These are phyloP conservation scores for Wickerhamiella domercqiae DNA, from an alignment of 805 yeast genomes.

Conservation along the genomic window DNA sequence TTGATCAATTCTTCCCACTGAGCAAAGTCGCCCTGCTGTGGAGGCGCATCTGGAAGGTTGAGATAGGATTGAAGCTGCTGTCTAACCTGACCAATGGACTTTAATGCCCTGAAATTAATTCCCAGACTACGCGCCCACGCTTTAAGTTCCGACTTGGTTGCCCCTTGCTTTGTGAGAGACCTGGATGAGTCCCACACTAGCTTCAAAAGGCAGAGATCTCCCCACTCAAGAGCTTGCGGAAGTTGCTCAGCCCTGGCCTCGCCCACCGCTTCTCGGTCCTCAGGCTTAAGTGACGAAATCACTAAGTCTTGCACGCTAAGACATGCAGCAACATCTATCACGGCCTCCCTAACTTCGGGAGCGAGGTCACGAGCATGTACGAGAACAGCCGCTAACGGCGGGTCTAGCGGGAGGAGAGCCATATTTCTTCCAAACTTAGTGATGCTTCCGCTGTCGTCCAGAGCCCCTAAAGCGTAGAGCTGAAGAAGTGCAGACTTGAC, in stretches of 20 bases:
- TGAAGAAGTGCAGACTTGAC: constrained; percentile 63
- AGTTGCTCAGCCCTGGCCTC: constrained; percentile 55
- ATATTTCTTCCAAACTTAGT: constrained; percentile 70
- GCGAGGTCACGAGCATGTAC: constrained; percentile 42
- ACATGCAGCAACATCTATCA: constrained; percentile 82
- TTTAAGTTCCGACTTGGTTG: constrained; percentile 38
- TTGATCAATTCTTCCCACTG: constrained; percentile 50
- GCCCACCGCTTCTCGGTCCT: constrained; percentile 70
- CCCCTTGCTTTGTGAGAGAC: constrained; percentile 19
- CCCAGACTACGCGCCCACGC: constrained; percentile 75
- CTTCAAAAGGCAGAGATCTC: constrained; percentile 71
- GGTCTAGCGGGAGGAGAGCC: constrained; percentile 84
- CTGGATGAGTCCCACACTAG: constrained; percentile 55
- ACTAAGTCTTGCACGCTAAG: constrained; percentile 82
- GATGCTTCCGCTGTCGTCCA: constrained; percentile 59
- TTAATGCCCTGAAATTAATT: constrained; percentile 64
- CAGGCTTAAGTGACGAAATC: constrained; percentile 64
- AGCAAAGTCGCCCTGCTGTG: constrained; percentile 12
- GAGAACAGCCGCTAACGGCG: constrained; percentile 76
- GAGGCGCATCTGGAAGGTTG: constrained; percentile 18
- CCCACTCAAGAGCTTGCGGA: constrained; percentile 54
- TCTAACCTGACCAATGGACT: constrained; percentile 59
- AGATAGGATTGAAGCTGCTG: constrained; percentile 61
- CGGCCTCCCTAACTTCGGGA: constrained; percentile 37
- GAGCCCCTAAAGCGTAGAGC: constrained; percentile 62